Percentiles rank a stretch among this genome's conserved stretches.
phyloP scores from a whole-genome alignment of 106 monocot genomes.

The Dioscorea alata region DNA sequence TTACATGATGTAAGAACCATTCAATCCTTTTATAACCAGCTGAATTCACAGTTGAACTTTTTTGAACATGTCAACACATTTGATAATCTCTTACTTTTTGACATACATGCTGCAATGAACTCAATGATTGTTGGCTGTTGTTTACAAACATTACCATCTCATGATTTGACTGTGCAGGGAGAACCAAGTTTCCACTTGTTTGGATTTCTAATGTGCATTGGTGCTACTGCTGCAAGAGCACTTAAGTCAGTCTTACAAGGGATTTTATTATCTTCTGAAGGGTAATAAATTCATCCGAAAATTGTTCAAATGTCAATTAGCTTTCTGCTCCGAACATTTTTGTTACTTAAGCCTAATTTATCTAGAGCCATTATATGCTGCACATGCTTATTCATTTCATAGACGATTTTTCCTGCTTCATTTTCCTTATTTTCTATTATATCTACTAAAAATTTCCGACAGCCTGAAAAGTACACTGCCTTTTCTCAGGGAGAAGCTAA shows the following conservation, averaged over 20 bases:
- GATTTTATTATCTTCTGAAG: slow-evolving; percentile 68
- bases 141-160: neutral
- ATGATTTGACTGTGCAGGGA: slow-evolving; percentile 34
- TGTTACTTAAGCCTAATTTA: too few species aligned
- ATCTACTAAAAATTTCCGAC: neutral
- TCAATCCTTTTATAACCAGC: too few species aligned
- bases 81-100: too few species aligned
- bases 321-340: too few species aligned
- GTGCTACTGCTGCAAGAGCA: slow-evolving; percentile 75
- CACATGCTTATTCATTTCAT: neutral
- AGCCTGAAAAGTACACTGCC: neutral
- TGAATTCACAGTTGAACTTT: too few species aligned
- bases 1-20: too few species aligned
- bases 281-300: slow-evolving; percentile 20
- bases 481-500: slow-evolving; percentile 52
- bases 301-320: neutral
- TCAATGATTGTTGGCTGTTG: neutral
- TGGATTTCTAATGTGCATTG: slow-evolving; percentile 65
- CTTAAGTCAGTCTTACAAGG: slow-evolving; percentile 66
- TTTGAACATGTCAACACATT: too few species aligned
- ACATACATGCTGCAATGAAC: neutral
- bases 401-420: neutral
- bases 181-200: slow-evolving; percentile 74
- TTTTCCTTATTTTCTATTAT: slow-evolving; percentile 2
- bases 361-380: too few species aligned